phyloP scores from a whole-genome alignment of 768 basidiomycete genomes.

The Suillus subalutaceus region DNA sequence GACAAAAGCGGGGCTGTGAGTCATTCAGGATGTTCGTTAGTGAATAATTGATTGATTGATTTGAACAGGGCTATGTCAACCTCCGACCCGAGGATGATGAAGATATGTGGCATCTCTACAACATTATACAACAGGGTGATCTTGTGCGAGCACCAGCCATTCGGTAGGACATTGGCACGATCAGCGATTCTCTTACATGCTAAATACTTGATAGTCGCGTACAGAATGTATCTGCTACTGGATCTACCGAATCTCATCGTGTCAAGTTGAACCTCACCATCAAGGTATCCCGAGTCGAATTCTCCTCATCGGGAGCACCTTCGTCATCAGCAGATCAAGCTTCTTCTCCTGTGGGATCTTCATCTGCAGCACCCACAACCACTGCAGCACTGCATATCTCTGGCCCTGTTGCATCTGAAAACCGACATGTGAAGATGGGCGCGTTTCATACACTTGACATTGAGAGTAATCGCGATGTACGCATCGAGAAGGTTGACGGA shows the following conservation, averaged over 20 bases:
- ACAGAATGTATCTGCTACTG: slow-evolving; percentile 87
- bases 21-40: slow-evolving; percentile 12
- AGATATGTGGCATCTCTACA: slow-evolving; percentile 99
- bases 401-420: slow-evolving; percentile 85
- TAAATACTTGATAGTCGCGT: slow-evolving; percentile 61
- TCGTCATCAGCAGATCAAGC: slow-evolving; percentile 50
- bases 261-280: slow-evolving; percentile 85
- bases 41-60: slow-evolving; percentile 23
- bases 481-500: slow-evolving; percentile 82
- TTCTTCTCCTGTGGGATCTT: slow-evolving; percentile 24
- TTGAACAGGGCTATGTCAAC: slow-evolving; percentile 83
- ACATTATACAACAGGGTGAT: slow-evolving; percentile 91
- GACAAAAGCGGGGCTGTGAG: slow-evolving; percentile 84
- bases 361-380: slow-evolving; percentile 36
- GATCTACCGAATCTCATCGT: slow-evolving; percentile 91
- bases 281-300: slow-evolving; percentile 76
- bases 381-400: slow-evolving; percentile 79
- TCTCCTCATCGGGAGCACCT: slow-evolving; percentile 68
- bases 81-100: slow-evolving; percentile 96
- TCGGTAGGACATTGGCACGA: slow-evolving; percentile 47
- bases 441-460: slow-evolving; percentile 95
- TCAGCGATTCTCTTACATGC: slow-evolving; percentile 8
- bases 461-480: slow-evolving; percentile 87
- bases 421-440: slow-evolving; percentile 86
- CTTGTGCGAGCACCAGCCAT: slow-evolving; percentile 84